These are phyloP conservation scores for Daldinia eschscholtzii DNA, from an alignment of 2,329 filamentous ascomycete species.

Conservation along the genomic window DNA sequence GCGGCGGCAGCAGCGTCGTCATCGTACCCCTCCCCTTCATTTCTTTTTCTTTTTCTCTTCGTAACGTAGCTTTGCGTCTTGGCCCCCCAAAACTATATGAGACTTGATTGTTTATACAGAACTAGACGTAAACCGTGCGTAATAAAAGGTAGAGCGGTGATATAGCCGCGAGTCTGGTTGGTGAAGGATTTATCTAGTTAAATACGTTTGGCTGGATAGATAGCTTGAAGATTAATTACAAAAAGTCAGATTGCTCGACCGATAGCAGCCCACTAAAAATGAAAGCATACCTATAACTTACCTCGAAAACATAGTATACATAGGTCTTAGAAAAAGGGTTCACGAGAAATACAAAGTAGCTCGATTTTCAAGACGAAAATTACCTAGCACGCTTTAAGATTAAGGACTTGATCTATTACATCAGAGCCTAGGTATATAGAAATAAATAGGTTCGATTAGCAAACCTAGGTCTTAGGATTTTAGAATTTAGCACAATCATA, in stretches of 20 bases:
- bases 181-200: background rate
- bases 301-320: background rate
- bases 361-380: background rate
- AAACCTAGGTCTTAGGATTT: too few relatives aligned
- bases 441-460: too few relatives aligned
- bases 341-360: background rate
- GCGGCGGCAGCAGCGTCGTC: constrained; percentile 36
- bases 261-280: constrained; percentile 15
- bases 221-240: background rate
- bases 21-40: constrained; percentile 4
- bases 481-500: background rate
- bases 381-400: background rate
- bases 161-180: background rate
- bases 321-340: background rate
- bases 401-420: background rate
- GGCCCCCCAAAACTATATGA: too few relatives aligned
- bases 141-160: background rate
- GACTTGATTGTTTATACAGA: background rate
- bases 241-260: background rate
- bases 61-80: too few relatives aligned
- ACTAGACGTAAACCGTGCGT: too few relatives aligned
- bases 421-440: background rate
- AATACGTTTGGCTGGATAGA: background rate
- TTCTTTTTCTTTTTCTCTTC: background rate
- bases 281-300: background rate